Conservation (phyloP, 1,284 basidiomycete genomes). For the Ganoderma sinense region DNA sequence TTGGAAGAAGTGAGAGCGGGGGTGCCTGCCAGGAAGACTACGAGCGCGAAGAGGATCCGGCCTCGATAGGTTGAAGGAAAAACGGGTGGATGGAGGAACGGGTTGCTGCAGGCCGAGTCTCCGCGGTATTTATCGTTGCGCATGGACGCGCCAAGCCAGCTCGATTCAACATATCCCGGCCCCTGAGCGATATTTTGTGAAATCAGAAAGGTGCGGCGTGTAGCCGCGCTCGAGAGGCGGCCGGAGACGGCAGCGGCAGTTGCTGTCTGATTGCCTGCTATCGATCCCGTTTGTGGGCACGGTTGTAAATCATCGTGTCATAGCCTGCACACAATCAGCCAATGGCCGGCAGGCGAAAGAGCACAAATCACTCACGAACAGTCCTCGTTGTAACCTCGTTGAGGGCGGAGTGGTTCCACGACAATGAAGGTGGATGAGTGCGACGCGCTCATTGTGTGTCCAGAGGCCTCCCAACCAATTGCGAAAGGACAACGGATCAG, state of each 20-base stretch:
- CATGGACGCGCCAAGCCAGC: neutral
- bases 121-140: neutral
- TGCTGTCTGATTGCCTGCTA: neutral
- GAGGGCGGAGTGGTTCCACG: too few species aligned
- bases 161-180: too few species aligned
- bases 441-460: neutral
- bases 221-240: neutral
- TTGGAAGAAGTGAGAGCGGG: neutral
- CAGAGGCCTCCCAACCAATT: neutral
- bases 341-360: neutral
- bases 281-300: neutral
- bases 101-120: too few species aligned
- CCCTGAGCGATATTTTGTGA: neutral
- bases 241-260: neutral
- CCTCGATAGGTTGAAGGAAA: constrained; percentile 23
- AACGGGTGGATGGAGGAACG: constrained; percentile 1
- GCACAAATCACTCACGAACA: neutral
- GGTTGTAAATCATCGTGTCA: neutral
- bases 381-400: neutral
- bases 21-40: neutral
- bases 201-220: neutral
- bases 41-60: constrained; percentile 28
- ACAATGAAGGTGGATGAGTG: neutral
- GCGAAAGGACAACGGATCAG: neutral
- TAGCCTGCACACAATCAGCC: neutral